phyloP scores from a whole-genome alignment of 768 basidiomycete species.

The Boletellus ananas region DNA sequence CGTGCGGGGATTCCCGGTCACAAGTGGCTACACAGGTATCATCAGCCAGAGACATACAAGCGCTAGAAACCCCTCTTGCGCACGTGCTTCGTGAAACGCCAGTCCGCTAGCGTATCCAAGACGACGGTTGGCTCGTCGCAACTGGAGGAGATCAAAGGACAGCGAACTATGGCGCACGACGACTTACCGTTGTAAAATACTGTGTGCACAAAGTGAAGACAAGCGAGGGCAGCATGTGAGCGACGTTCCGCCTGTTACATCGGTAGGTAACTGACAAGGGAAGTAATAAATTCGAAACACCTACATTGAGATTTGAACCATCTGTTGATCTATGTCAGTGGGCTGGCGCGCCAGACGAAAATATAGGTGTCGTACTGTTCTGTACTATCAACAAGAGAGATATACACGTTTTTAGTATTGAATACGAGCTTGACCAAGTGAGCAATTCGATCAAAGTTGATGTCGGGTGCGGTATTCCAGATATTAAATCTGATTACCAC shows the following conservation, averaged over 20 bases:
- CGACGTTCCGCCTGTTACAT: slow-evolving; percentile 43
- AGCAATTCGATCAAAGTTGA: slow-evolving; percentile 91
- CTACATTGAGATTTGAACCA: slow-evolving; percentile 91
- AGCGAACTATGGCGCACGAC: neutral
- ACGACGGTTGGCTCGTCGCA: slow-evolving; percentile 87
- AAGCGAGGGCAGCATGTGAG: slow-evolving; percentile 46
- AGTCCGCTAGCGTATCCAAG: slow-evolving; percentile 74
- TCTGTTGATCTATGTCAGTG: slow-evolving; percentile 34
- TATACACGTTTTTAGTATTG: slow-evolving; percentile 78
- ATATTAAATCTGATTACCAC: slow-evolving; percentile 73
- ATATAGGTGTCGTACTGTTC: slow-evolving; percentile 58
- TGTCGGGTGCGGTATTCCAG: slow-evolving; percentile 79
- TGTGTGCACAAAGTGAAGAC: slow-evolving; percentile 78
- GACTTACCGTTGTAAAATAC: slow-evolving; percentile 69
- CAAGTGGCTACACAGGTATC: slow-evolving; percentile 54
- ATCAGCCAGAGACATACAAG: neutral
- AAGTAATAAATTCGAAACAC: slow-evolving; percentile 17
- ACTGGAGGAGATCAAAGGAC: slow-evolving; percentile 33
- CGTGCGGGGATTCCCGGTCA: slow-evolving; percentile 59
- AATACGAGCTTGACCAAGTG: slow-evolving; percentile 93
- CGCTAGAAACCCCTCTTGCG: slow-evolving; percentile 20
- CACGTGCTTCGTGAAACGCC: slow-evolving; percentile 86
- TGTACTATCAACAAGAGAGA: slow-evolving; percentile 79
- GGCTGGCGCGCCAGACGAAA: neutral
- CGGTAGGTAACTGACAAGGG: neutral